Evolutionary conservation across 192 early-diverging fungal genomes (phyloP).

Genomic region (Mycoemilia scoparia): DNA sequence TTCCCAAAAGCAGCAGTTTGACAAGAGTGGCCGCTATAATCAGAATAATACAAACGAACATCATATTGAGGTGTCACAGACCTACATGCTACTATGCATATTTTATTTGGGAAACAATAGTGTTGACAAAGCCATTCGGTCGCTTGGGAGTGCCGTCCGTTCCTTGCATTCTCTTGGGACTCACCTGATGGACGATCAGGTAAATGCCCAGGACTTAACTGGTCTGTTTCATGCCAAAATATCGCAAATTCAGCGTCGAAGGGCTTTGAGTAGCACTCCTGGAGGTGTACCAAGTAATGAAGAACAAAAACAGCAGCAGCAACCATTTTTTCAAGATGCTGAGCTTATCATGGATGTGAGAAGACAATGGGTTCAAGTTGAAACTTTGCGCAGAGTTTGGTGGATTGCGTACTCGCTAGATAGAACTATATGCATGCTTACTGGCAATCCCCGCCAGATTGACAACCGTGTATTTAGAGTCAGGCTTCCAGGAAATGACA

Average conservation of each 20-base stretch:
- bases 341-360: too few relatives aligned
- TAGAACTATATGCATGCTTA: slow-evolving; percentile 8
- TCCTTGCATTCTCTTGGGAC: slow-evolving; percentile 20
- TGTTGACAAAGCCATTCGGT: slow-evolving; percentile 17
- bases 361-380: slow-evolving; percentile 15
- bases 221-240: slow-evolving; percentile 12
- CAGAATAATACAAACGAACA: too few relatives aligned
- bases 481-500: slow-evolving; percentile 21
- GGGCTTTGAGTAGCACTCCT: too few relatives aligned
- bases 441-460: slow-evolving; percentile 17
- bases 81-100: slow-evolving; percentile 17
- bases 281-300: too few relatives aligned
- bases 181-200: slow-evolving; percentile 17
- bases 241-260: slow-evolving; percentile 12
- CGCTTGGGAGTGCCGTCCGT: slow-evolving; percentile 17
- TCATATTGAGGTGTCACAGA: slow-evolving; percentile 20
- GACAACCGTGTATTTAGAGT: slow-evolving; percentile 14
- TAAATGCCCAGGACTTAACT: slow-evolving; percentile 11
- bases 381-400: slow-evolving; percentile 25
- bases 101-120: slow-evolving; percentile 18
- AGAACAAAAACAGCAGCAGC: too few relatives aligned
- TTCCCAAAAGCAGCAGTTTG: too few relatives aligned
- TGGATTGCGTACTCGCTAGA: slow-evolving; percentile 27
- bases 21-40: too few relatives aligned
- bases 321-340: too few relatives aligned